These are phyloP conservation scores for Phalaenopsis equestris DNA, from an alignment of 106 monocot genomes.

Conservation along the genomic window DNA sequence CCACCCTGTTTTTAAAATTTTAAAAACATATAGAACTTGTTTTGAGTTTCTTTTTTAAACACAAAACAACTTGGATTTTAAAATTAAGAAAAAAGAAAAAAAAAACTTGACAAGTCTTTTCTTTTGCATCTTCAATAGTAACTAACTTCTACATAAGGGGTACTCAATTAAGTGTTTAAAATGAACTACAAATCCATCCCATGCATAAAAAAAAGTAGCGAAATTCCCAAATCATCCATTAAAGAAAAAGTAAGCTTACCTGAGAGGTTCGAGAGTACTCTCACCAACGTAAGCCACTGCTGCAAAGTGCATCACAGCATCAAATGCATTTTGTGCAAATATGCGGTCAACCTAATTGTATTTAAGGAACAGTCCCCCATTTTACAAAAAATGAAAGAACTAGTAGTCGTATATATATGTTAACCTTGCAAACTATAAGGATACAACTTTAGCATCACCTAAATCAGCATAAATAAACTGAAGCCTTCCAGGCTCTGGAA, in stretches of 20 bases:
- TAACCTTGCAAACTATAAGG: slow-evolving; percentile 13
- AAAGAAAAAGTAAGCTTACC: slow-evolving; percentile 12
- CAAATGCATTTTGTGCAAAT: slow-evolving; percentile 46
- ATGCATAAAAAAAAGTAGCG: not conserved
- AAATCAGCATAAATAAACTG: slow-evolving; percentile 66
- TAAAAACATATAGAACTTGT: no score
- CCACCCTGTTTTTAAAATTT: no score
- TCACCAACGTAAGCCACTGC: slow-evolving; percentile 53
- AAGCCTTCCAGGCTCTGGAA: slow-evolving; percentile 66
- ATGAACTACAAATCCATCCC: not conserved
- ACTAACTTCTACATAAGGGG: no score
- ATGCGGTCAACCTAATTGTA: slow-evolving; percentile 35
- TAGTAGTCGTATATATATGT: not conserved
- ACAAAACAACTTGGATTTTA: no score
- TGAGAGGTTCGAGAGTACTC: slow-evolving; percentile 49
- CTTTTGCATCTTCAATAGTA: no score
- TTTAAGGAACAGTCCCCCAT: slow-evolving; percentile 21
- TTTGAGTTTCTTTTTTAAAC: no score
- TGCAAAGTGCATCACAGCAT: slow-evolving; percentile 57
- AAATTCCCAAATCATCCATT: not conserved
- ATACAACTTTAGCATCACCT: slow-evolving; percentile 65
- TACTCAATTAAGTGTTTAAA: not conserved
- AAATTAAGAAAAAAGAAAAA: no score
- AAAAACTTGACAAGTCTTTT: no score
- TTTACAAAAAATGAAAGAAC: not conserved